A percentile compares a stretch with the other conserved stretches of the same genome.
Conservation (phyloP, 345 rosid genomes). For the Kernera saxatilis region DNA sequence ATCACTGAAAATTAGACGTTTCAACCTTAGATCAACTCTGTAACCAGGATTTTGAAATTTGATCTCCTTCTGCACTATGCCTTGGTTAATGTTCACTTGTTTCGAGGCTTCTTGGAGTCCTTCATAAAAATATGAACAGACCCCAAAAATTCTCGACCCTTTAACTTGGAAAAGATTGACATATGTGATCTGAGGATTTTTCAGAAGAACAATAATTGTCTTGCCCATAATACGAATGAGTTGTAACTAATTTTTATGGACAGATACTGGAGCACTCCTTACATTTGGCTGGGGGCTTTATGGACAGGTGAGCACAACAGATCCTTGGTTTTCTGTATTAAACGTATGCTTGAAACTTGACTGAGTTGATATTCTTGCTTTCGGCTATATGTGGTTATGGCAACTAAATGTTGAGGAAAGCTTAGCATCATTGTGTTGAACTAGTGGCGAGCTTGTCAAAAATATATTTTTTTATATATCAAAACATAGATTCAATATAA, state of each 20-base stretch:
- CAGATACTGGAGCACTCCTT: conserved; percentile 95
- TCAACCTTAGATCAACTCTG: not conserved
- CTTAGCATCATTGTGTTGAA: conserved; percentile 5
- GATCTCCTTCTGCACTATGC: not conserved
- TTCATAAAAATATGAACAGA: not conserved
- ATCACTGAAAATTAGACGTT: not conserved
- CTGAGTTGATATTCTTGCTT: conserved; percentile 7
- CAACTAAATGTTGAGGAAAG: not conserved
- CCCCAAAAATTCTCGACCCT: not conserved
- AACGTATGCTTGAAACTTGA: not conserved
- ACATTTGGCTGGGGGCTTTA: conserved; percentile 99
- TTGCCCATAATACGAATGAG: not conserved
- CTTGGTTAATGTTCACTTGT: not conserved
- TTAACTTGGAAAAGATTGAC: not conserved
- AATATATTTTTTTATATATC: not conserved
- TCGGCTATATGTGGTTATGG: not conserved
- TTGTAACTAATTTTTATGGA: conserved; percentile 9
- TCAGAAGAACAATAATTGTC: not conserved
- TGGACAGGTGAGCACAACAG: conserved; percentile 75
- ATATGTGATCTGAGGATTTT: not conserved
- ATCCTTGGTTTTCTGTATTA: not conserved
- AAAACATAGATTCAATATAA: not conserved
- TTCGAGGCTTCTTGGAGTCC: not conserved
- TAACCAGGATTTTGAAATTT: not conserved
- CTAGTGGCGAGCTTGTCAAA: not conserved